These are phyloP conservation scores for Leucosporidium creatinivorum DNA, from an alignment of 768 basidiomycete species.

Conservation along the genomic window DNA sequence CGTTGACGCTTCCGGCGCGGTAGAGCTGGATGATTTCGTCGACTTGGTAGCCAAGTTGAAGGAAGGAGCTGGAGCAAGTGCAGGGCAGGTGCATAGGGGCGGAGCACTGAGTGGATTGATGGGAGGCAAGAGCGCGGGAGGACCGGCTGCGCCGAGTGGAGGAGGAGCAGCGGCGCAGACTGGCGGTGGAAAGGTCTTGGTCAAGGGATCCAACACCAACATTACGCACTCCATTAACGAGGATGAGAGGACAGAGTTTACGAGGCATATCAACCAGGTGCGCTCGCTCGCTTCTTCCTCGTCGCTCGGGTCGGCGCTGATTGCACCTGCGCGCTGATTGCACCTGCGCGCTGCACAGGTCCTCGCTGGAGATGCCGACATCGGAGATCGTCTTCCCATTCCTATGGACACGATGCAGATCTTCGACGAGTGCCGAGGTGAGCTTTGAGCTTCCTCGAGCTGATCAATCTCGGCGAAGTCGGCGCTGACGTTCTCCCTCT, in stretches of 20 bases:
- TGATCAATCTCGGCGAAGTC: background rate
- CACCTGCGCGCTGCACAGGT: constrained; percentile 50
- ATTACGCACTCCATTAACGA: constrained; percentile 96
- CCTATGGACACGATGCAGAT: constrained; percentile 96
- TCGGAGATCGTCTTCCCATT: constrained; percentile 75
- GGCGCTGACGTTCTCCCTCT: background rate
- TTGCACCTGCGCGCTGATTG: background rate
- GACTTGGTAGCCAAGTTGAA: constrained; percentile 80
- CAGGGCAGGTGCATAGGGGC: constrained; percentile 29
- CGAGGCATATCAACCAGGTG: constrained; percentile 95
- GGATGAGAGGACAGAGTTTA: constrained; percentile 90
- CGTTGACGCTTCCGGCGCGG: constrained; percentile 79
- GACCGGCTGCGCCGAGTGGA: constrained; percentile 17
- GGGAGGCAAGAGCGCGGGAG: background rate
- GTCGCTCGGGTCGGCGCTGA: background rate
- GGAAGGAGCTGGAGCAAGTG: constrained; percentile 31
- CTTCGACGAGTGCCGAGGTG: constrained; percentile 82
- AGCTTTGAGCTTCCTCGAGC: constrained; percentile 6
- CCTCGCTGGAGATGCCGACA: constrained; percentile 80
- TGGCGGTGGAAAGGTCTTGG: constrained; percentile 70
- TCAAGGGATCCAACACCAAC: constrained; percentile 89
- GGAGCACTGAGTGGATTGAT: constrained; percentile 31
- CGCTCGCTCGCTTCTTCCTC: constrained; percentile 37
- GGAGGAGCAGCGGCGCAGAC: constrained; percentile 59
- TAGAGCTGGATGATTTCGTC: constrained; percentile 97